Evolutionary conservation across 768 basidiomycete species (phyloP).

Genomic region (Harrya chromipes): DNA sequence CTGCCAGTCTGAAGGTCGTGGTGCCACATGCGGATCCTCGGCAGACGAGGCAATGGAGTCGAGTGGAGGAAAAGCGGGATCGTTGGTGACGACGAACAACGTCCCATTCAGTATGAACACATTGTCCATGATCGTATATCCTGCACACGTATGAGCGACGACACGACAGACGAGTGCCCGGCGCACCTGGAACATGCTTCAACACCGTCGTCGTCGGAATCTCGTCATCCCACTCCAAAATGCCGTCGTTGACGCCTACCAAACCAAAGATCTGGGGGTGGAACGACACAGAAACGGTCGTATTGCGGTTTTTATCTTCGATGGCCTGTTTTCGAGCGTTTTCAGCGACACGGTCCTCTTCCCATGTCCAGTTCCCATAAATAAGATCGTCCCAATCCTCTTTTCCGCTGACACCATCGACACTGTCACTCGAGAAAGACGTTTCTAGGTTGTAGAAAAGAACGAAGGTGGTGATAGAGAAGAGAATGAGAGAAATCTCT

Average conservation of each 20-base stretch:
- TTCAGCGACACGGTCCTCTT: constrained; percentile 55
- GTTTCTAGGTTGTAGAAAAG: constrained; percentile 73
- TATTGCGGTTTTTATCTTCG: constrained; percentile 28
- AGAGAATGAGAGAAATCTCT: constrained; percentile 66
- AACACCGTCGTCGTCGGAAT: constrained; percentile 55
- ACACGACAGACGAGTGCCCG: background rate
- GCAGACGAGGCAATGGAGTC: constrained; percentile 45
- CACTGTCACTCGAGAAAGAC: constrained; percentile 53
- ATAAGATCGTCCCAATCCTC: constrained; percentile 57
- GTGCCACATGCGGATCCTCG: constrained; percentile 36
- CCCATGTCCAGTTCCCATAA: constrained; percentile 70
- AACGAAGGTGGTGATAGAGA: constrained; percentile 62
- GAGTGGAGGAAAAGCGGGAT: constrained; percentile 57
- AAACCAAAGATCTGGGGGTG: constrained; percentile 20
- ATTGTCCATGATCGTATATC: constrained; percentile 82
- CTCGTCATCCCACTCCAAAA: constrained; percentile 52
- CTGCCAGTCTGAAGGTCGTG: constrained; percentile 55
- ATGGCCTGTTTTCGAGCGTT: constrained; percentile 48
- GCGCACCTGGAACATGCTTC: constrained; percentile 63
- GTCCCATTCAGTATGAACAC: constrained; percentile 71
- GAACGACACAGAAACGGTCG: constrained; percentile 32
- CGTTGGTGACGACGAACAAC: constrained; percentile 72
- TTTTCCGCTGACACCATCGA: constrained; percentile 39
- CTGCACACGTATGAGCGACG: constrained; percentile 36
- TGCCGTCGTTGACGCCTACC: constrained; percentile 47